phyloP scores from a whole-genome alignment of 1,284 basidiomycete species.

The Lignosus rhinocerotis region DNA sequence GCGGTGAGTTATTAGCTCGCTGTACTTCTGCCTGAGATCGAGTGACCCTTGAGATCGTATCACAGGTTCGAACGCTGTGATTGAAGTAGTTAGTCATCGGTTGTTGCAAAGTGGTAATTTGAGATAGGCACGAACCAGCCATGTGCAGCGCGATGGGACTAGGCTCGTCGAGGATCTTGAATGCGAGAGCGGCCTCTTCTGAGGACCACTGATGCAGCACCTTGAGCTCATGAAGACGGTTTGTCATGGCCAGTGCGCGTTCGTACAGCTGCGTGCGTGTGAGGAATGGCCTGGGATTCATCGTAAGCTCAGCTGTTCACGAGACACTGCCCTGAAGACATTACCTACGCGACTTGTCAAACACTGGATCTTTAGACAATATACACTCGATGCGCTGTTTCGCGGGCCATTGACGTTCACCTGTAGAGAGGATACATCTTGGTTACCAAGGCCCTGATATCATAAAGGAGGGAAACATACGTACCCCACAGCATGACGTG shows the following conservation, averaged over 20 bases:
- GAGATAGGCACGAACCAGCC: conserved; percentile 43
- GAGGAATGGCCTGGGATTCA: conserved; percentile 47
- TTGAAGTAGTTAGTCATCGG: background rate
- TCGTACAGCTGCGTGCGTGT: conserved; percentile 51
- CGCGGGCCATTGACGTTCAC: conserved; percentile 48
- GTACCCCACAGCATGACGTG: conserved; percentile 13
- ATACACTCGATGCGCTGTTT: conserved; percentile 49
- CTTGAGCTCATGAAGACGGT: conserved; percentile 57
- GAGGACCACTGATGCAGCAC: conserved; percentile 54
- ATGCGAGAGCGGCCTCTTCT: conserved; percentile 46
- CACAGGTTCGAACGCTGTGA: conserved; percentile 65
- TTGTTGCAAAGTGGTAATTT: background rate
- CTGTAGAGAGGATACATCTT: conserved; percentile 32
- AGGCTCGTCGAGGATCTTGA: conserved; percentile 49
- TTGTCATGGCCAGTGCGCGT: conserved; percentile 50
- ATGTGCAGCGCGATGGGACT: conserved; percentile 57
- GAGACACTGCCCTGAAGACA: background rate
- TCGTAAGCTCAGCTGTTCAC: background rate
- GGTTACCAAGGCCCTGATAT: background rate
- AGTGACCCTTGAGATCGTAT: conserved; percentile 59
- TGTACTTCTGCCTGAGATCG: conserved; percentile 50
- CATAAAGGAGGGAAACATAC: background rate
- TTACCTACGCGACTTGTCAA: conserved; percentile 64
- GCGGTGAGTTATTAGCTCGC: conserved; percentile 46
- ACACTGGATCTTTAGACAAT: conserved; percentile 57